Conservation (phyloP, 2,329 filamentous ascomycete species). For the Botryosphaeria agaves region DNA sequence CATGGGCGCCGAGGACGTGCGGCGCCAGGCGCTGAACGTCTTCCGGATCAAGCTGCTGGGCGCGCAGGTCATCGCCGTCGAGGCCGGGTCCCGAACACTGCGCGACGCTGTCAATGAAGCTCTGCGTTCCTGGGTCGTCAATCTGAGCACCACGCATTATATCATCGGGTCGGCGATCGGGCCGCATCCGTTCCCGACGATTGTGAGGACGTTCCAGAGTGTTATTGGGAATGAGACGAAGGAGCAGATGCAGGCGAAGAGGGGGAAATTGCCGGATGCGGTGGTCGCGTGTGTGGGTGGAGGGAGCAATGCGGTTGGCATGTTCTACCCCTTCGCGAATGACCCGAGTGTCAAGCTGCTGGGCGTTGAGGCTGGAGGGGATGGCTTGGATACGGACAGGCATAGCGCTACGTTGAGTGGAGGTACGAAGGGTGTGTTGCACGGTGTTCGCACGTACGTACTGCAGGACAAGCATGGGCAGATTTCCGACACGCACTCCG, state of each 20-base stretch:
- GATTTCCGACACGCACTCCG: conserved; percentile 86
- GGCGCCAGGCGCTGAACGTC: conserved; percentile 89
- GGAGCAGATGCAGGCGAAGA: conserved; percentile 68
- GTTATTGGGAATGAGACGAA: conserved; percentile 94
- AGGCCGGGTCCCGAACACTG: conserved; percentile 59
- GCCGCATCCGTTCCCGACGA: conserved; percentile 93
- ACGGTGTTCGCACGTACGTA: conserved; percentile 91
- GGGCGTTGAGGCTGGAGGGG: conserved; percentile 88
- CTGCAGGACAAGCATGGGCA: conserved; percentile 87
- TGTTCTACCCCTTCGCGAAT: conserved; percentile 93
- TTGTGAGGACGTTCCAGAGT: conserved; percentile 92
- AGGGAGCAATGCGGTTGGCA: conserved; percentile 86
- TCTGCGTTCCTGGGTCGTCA: conserved; percentile 80
- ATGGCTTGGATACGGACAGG: conserved; percentile 68
- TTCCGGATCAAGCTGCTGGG: conserved; percentile 97
- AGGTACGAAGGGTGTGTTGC: conserved; percentile 80
- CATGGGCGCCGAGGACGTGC: conserved; percentile 96
- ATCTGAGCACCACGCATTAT: conserved; percentile 90
- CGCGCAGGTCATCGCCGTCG: conserved; percentile 80
- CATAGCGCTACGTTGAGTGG: conserved; percentile 80
- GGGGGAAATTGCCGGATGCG: conserved; percentile 81
- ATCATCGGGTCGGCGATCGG: conserved; percentile 96
- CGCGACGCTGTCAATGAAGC: conserved; percentile 77
- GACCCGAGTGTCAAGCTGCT: conserved; percentile 75
- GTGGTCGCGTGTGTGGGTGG: conserved; percentile 95